Conservation (phyloP, 352 stramenopile species). For the Globisporangium megalacanthum region DNA sequence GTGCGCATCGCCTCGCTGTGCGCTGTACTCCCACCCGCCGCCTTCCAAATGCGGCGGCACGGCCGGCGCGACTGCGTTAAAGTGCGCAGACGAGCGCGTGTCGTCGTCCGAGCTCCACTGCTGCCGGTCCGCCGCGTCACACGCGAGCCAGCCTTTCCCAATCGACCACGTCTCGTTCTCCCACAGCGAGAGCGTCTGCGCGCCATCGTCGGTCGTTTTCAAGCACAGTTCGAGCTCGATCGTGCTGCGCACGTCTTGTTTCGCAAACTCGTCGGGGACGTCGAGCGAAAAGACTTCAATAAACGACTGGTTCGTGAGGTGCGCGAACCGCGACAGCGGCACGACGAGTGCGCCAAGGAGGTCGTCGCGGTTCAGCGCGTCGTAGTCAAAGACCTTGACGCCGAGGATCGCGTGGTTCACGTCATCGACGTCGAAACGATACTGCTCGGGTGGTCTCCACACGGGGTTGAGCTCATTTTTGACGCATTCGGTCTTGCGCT, state of each 20-base stretch:
- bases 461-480: slow-evolving; percentile 62
- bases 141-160: slow-evolving; percentile 37
- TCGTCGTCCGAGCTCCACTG: slow-evolving; percentile 59
- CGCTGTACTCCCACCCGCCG: slow-evolving; percentile 51
- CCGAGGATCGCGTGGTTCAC: slow-evolving; percentile 34
- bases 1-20: slow-evolving; percentile 36
- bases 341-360: slow-evolving; percentile 52
- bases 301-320: slow-evolving; percentile 33
- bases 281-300: slow-evolving; percentile 50
- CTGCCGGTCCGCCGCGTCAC: slow-evolving; percentile 34
- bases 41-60: slow-evolving; percentile 31
- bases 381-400: slow-evolving; percentile 61
- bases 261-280: slow-evolving; percentile 30
- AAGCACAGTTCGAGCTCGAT: slow-evolving; percentile 56
- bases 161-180: slow-evolving; percentile 63
- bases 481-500: slow-evolving; percentile 53
- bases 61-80: slow-evolving; percentile 34
- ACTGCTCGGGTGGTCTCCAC: slow-evolving; percentile 55
- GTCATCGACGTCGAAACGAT: slow-evolving; percentile 50
- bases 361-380: slow-evolving; percentile 57
- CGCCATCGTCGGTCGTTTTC: slow-evolving; percentile 26
- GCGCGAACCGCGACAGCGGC: slow-evolving; percentile 40
- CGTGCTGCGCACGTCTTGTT: slow-evolving; percentile 40
- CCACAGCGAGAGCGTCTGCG: slow-evolving; percentile 42
- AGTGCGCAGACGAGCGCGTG: slow-evolving; percentile 31